Conservation (phyloP, 2,329 filamentous ascomycete species). For the Penicillium sp. region DNA sequence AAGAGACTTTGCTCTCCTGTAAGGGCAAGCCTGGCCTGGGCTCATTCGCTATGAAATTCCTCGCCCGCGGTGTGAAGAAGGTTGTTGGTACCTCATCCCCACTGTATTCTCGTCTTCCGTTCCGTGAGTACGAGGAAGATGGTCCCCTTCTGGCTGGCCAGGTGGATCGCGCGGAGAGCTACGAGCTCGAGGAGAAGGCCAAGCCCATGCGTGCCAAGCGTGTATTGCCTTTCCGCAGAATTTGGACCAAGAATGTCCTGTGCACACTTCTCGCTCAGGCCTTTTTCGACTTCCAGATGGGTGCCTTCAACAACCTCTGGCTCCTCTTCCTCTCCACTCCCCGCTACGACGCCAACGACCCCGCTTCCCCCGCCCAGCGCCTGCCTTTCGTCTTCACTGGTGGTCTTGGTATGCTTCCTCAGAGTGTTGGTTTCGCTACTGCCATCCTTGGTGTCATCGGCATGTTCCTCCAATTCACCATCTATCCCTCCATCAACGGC, state of each 20-base stretch:
- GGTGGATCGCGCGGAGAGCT: slow-evolving; percentile 30
- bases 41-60: slow-evolving; percentile 27
- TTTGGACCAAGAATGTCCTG: slow-evolving; percentile 57
- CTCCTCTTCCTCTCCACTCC: slow-evolving; percentile 74
- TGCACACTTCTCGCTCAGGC: slow-evolving; percentile 62
- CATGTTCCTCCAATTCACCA: slow-evolving; percentile 66
- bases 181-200: slow-evolving; percentile 40
- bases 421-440: slow-evolving; percentile 70
- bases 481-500: slow-evolving; percentile 67
- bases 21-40: slow-evolving; percentile 49
- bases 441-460: slow-evolving; percentile 71
- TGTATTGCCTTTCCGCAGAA: slow-evolving; percentile 48
- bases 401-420: slow-evolving; percentile 68
- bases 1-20: slow-evolving; percentile 58
- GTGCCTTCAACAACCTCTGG: slow-evolving; percentile 73
- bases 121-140: slow-evolving; percentile 37
- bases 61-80: slow-evolving; percentile 25
- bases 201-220: slow-evolving; percentile 39
- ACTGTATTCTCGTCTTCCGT: slow-evolving; percentile 33
- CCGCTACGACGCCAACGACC: slow-evolving; percentile 49
- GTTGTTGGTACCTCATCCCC: slow-evolving; percentile 32
- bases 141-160: slow-evolving; percentile 34
- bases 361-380: slow-evolving; percentile 40
- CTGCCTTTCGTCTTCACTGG: slow-evolving; percentile 63
- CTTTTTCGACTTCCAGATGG: slow-evolving; percentile 70